These are phyloP conservation scores for Paramecium sonneborni DNA, from an alignment of 73 alveolate genomes.

Conservation along the genomic window DNA sequence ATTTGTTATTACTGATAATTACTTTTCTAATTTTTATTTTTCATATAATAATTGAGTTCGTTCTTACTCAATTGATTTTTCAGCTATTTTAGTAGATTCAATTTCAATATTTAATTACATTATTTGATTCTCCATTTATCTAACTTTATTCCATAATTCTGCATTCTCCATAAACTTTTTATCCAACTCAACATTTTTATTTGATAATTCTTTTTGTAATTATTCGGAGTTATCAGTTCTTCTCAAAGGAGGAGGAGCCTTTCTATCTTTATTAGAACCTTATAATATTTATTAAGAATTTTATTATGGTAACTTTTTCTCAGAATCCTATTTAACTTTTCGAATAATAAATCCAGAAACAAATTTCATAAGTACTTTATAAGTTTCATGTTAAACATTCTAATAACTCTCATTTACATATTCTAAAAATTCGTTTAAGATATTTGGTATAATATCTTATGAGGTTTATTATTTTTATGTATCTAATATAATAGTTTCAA, in stretches of 20 bases:
- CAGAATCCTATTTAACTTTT: background rate
- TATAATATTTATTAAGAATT: background rate
- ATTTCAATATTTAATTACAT: background rate
- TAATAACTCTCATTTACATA: background rate
- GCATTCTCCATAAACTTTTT: background rate
- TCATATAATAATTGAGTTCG: constrained; percentile 25
- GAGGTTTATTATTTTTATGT: background rate
- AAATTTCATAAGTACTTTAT: constrained; percentile 14
- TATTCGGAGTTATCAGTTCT: background rate
- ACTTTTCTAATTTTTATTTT: constrained; percentile 21
- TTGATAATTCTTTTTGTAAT: background rate
- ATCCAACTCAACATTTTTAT: background rate
- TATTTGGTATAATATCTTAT: background rate
- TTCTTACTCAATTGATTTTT: background rate
- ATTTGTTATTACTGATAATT: background rate
- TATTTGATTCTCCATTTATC: background rate
- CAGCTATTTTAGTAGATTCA: constrained; percentile 4
- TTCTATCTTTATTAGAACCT: background rate
- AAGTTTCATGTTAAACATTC: constrained; percentile 22
- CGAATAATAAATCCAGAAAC: background rate
- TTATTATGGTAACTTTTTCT: background rate
- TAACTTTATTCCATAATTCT: background rate
- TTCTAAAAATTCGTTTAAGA: background rate
- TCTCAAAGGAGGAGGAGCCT: background rate
- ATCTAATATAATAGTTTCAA: background rate